phyloP scores from a whole-genome alignment of 2,329 filamentous ascomycete genomes.

The Cordyceps pruinosa region DNA sequence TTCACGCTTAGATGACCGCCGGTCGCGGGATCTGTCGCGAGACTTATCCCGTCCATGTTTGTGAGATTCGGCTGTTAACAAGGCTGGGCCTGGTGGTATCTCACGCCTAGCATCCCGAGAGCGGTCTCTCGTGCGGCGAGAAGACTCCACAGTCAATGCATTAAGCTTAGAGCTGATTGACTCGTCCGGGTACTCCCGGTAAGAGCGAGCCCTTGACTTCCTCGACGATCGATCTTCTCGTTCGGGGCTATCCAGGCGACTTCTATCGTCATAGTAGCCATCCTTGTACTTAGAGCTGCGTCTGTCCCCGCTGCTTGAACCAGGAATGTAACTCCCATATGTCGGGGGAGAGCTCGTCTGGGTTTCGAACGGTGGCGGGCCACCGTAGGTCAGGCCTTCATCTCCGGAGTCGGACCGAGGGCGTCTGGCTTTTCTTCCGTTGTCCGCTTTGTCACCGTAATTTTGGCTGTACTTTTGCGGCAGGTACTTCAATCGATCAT shows the following conservation, averaged over 20 bases:
- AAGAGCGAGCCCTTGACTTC: constrained; percentile 1
- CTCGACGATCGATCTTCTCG: constrained; percentile 13
- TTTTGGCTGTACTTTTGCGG: constrained; percentile 42
- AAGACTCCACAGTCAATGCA: constrained; percentile 36
- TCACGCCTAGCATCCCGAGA: constrained; percentile 28
- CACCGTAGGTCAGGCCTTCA: constrained; percentile 47
- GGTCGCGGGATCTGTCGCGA: constrained; percentile 21
- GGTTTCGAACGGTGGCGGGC: constrained; percentile 16
- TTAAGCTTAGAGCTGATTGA: constrained; percentile 31
- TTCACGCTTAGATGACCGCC: constrained; percentile 32
- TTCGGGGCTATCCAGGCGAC: constrained; percentile 10
- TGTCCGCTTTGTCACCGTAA: constrained; percentile 21
- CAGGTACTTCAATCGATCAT: constrained; percentile 37
- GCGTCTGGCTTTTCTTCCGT: constrained; percentile 14
- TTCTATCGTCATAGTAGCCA: constrained; percentile 5
- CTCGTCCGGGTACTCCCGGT: constrained; percentile 23
- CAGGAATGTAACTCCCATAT: constrained; percentile 24
- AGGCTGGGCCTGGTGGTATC: constrained; percentile 19
- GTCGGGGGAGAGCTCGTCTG: constrained; percentile 16
- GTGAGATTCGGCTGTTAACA: constrained; percentile 18
- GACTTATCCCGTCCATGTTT: constrained; percentile 11
- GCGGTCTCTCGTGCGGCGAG: constrained; percentile 28
- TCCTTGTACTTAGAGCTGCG: constrained; percentile 19
- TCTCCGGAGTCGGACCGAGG: constrained; percentile 24
- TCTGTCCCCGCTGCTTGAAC: constrained; percentile 15